A percentile compares a stretch with the other conserved stretches of the same genome.
Conservation (phyloP, 2,329 filamentous ascomycete genomes). For the Aureobasidium sp. region DNA sequence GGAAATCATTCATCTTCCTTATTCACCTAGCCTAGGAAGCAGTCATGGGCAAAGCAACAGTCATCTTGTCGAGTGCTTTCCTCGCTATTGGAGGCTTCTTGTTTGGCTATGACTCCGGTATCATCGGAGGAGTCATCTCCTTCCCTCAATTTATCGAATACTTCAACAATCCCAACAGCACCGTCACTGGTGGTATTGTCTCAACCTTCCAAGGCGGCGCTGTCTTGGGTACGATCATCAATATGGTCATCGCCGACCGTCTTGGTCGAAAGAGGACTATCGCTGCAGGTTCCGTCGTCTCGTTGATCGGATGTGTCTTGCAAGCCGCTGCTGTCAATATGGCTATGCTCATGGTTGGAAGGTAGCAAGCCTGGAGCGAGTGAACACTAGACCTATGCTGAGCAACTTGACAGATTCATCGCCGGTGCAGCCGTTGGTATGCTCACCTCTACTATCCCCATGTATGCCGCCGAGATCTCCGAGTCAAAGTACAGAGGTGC, state of each 20-base stretch:
- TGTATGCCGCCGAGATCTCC: slow-evolving; percentile 39
- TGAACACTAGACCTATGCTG: too few species aligned
- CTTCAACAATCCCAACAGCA: slow-evolving; percentile 33
- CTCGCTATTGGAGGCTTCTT: slow-evolving; percentile 28
- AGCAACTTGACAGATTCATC: slow-evolving; percentile 29
- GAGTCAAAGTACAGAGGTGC: slow-evolving; percentile 36
- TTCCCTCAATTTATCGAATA: slow-evolving; percentile 34
- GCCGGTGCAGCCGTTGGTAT: slow-evolving; percentile 33
- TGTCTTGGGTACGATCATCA: slow-evolving; percentile 28
- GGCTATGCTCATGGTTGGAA: slow-evolving; percentile 34
- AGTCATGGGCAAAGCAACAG: slow-evolving; percentile 21
- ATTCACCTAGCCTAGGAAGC: not conserved
- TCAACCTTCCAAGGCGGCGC: slow-evolving; percentile 43
- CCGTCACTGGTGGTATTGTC: slow-evolving; percentile 37
- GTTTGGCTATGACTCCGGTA: slow-evolving; percentile 38
- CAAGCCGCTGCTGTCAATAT: slow-evolving; percentile 32
- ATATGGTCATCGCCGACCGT: slow-evolving; percentile 26
- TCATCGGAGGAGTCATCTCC: slow-evolving; percentile 38
- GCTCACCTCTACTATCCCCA: slow-evolving; percentile 33
- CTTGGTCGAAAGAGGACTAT: slow-evolving; percentile 30
- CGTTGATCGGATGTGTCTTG: slow-evolving; percentile 28
- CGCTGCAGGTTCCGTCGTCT: slow-evolving; percentile 24
- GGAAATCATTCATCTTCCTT: not conserved
- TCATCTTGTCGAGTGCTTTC: slow-evolving; percentile 19
- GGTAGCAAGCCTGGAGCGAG: too few species aligned